Evolutionary conservation across 2,329 filamentous ascomycete genomes (phyloP).

Genomic region (Mariannaea elegans): DNA sequence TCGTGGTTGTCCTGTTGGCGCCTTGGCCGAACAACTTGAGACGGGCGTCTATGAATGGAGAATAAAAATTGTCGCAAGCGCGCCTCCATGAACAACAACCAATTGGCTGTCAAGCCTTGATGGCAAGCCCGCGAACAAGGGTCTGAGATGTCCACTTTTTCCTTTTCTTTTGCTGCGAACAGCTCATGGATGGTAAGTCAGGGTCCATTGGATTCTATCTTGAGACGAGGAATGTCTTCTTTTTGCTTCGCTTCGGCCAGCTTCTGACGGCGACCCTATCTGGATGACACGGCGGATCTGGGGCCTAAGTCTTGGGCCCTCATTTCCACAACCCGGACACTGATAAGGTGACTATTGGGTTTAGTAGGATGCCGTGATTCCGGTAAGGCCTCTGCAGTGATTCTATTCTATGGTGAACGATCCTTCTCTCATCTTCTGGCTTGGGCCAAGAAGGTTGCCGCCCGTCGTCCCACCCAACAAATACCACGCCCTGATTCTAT

Average conservation of each 20-base stretch:
- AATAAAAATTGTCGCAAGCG: conserved; percentile 30
- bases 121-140: conserved; percentile 10
- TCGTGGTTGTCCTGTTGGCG: conserved; percentile 29
- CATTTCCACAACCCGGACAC: too few relatives aligned
- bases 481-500: not conserved
- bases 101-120: conserved; percentile 31
- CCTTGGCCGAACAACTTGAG: conserved; percentile 9
- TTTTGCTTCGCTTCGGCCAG: too few relatives aligned
- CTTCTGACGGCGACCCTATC: too few relatives aligned
- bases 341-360: too few relatives aligned
- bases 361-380: too few relatives aligned
- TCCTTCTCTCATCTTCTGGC: too few relatives aligned
- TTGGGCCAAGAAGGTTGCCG: too few relatives aligned
- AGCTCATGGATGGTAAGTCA: not conserved
- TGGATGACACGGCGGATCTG: too few relatives aligned
- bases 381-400: too few relatives aligned
- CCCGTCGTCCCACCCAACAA: not conserved
- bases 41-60: conserved; percentile 30
- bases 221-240: too few relatives aligned
- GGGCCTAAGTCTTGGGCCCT: too few relatives aligned
- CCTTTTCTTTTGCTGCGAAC: conserved; percentile 18
- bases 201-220: not conserved
- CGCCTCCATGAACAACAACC: conserved; percentile 21
- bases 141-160: conserved; percentile 18
- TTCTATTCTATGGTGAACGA: too few relatives aligned